Evolutionary conservation across 345 rosid species (phyloP).

Genomic region (Raphanus raphanistrum): DNA sequence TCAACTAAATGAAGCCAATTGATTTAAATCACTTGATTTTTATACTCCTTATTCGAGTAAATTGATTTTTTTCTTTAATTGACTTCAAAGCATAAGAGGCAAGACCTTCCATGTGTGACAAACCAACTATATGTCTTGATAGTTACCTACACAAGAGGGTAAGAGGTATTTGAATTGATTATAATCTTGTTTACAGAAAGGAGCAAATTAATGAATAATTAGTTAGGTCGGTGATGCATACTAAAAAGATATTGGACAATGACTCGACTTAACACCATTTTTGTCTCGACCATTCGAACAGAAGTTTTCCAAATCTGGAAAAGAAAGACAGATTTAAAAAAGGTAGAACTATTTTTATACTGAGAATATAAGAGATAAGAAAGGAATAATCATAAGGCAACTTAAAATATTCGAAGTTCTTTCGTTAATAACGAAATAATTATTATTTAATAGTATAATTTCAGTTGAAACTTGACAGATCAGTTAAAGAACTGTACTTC

Average conservation of each 20-base stretch:
- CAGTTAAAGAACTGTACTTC: slow-evolving; percentile 28
- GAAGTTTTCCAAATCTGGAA: slow-evolving; percentile 40
- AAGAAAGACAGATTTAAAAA: slow-evolving; percentile 35
- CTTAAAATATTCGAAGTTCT: slow-evolving; percentile 21
- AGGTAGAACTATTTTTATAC: neutral
- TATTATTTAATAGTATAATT: neutral
- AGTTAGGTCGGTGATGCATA: slow-evolving; percentile 33
- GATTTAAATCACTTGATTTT: neutral
- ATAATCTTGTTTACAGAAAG: neutral
- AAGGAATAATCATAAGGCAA: slow-evolving; percentile 2
- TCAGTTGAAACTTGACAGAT: slow-evolving; percentile 30
- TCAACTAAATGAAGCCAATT: slow-evolving; percentile 12
- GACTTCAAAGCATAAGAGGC: neutral
- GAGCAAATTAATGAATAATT: slow-evolving; percentile 17
- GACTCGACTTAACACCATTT: slow-evolving; percentile 29
- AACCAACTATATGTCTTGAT: slow-evolving; percentile 1
- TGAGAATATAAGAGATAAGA: slow-evolving; percentile 10
- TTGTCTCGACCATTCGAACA: slow-evolving; percentile 31
- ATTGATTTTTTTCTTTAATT: neutral
- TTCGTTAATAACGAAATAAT: slow-evolving; percentile 5
- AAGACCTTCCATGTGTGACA: neutral
- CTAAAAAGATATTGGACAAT: slow-evolving; percentile 36
- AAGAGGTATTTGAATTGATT: slow-evolving; percentile 8
- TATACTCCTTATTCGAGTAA: neutral
- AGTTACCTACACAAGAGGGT: slow-evolving; percentile 16